phyloP scores from a whole-genome alignment of 2,329 filamentous ascomycete genomes.

The Colletotrichum sp. region DNA sequence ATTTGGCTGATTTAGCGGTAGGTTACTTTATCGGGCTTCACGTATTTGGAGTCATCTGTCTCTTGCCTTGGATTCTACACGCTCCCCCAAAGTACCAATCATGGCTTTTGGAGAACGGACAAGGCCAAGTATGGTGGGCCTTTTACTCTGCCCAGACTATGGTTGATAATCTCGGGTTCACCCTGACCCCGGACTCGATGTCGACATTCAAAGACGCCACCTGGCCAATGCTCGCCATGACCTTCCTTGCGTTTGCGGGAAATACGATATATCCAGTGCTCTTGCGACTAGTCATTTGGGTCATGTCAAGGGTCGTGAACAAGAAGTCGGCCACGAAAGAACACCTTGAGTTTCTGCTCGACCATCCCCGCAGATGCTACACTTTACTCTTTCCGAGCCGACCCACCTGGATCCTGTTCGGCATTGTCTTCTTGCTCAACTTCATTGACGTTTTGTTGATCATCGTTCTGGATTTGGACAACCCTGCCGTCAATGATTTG shows the following conservation, averaged over 20 bases:
- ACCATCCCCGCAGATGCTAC: slow-evolving; percentile 68
- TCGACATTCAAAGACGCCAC: slow-evolving; percentile 49
- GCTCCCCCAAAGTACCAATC: slow-evolving; percentile 43
- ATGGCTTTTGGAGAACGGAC: slow-evolving; percentile 41
- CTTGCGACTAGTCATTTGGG: slow-evolving; percentile 64
- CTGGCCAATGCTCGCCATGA: slow-evolving; percentile 51
- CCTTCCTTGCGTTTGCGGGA: slow-evolving; percentile 53
- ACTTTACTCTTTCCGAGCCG: slow-evolving; percentile 65
- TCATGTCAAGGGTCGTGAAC: slow-evolving; percentile 51
- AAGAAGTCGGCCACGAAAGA: slow-evolving; percentile 42
- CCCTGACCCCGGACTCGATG: slow-evolving; percentile 61
- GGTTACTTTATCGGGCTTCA: slow-evolving; percentile 52
- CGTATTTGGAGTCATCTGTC: slow-evolving; percentile 50
- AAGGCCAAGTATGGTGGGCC: slow-evolving; percentile 54
- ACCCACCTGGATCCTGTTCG: slow-evolving; percentile 64
- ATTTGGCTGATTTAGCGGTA: slow-evolving; percentile 21
- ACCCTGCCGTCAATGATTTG: slow-evolving; percentile 51
- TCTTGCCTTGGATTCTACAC: slow-evolving; percentile 53
- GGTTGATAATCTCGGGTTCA: slow-evolving; percentile 58
- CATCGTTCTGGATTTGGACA: slow-evolving; percentile 54
- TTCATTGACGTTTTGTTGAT: slow-evolving; percentile 61
- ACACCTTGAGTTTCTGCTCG: slow-evolving; percentile 60
- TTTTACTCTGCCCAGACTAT: slow-evolving; percentile 58
- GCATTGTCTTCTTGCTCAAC: slow-evolving; percentile 57
- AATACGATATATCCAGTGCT: slow-evolving; percentile 64